Conservation (phyloP, 805 yeast species). For the Candida ortonii region DNA sequence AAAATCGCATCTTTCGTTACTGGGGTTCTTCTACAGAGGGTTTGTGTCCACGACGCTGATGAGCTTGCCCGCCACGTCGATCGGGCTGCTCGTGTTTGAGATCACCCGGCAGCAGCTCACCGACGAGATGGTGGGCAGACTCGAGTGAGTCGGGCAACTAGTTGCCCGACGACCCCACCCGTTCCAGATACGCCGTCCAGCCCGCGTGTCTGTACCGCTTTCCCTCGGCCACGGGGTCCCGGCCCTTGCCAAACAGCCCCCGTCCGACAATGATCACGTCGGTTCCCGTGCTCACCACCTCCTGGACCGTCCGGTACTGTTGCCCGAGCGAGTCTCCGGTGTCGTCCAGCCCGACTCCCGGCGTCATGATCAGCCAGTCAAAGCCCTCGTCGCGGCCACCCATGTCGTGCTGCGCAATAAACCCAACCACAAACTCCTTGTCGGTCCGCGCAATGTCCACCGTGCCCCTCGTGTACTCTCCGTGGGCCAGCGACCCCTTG, state of each 20-base stretch:
- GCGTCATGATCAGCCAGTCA: slow-evolving; percentile 96
- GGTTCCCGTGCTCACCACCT: slow-evolving; percentile 80
- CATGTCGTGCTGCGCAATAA: slow-evolving; percentile 90
- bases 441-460: slow-evolving; percentile 84
- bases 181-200: slow-evolving; percentile 80
- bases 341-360: slow-evolving; percentile 97
- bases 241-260: slow-evolving; percentile 90
- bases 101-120: slow-evolving; percentile 55
- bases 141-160: slow-evolving; percentile 1
- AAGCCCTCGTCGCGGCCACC: slow-evolving; percentile 80
- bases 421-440: slow-evolving; percentile 90
- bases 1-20: slow-evolving; percentile 56
- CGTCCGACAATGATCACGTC: slow-evolving; percentile 98
- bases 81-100: slow-evolving; percentile 82
- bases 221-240: slow-evolving; percentile 87
- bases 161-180: slow-evolving; percentile 21
- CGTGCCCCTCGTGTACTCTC: slow-evolving; percentile 83
- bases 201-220: slow-evolving; percentile 89
- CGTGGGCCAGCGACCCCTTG: slow-evolving; percentile 89
- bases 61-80: slow-evolving; percentile 83
- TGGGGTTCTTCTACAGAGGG: slow-evolving; percentile 74
- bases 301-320: slow-evolving; percentile 89
- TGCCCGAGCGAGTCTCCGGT: slow-evolving; percentile 96
- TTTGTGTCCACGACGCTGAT: slow-evolving; percentile 68
- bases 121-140: slow-evolving; percentile 24